Evolutionary conservation across 805 yeast genomes (phyloP), one percentile per base, ranked within the genome.

Genomic region (Nematodospora valgi): DNA sequence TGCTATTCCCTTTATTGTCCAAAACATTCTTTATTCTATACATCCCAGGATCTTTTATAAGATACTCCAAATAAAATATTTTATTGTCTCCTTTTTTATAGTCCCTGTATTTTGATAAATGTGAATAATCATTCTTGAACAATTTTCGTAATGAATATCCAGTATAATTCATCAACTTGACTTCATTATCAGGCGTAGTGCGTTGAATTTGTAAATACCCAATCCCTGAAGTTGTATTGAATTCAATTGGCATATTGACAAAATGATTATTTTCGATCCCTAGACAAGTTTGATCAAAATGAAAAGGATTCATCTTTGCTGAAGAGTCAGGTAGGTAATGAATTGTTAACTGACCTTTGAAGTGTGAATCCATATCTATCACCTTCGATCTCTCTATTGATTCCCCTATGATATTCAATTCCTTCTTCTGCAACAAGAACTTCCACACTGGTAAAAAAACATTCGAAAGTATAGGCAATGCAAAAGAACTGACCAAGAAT

Each of bases 281-380:
- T 28, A 83, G 45, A 61, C 98, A 93, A 41, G 72, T 74, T 4
- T 76, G 68, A 19, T 52, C 53, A 34, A 74, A 78, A 32, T 70
- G 75, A 47, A 78, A 74, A 3, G 96, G 96, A 44, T 89, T 87
- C 47, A 93, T 62, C 49, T 71, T 68, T 4, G 94, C 96, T 0
- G 94, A 82, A 28, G 94, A 83, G 58, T 91, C 97, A 0, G 98
- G 98, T 23, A 93, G 64, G 42, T 85, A 84, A 51, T 89, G 84
- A 42, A 93, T 82, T 1, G 89, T 84, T 51, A 86, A 85, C 27
- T 78, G 79, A 28, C 98, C 98, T 49, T 77, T 82, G 55, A 89
- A 83, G 56, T 88, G 94, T 2, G 75, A 52, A 15, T 75, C 64
- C 48, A 71, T 70, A 40, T 76, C 77, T 4, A 59, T 37, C 9